A percentile compares a stretch with the other conserved stretches of the same genome.
Conservation (phyloP, 139 green algal species). For the Astrephomene gubernaculifera region DNA sequence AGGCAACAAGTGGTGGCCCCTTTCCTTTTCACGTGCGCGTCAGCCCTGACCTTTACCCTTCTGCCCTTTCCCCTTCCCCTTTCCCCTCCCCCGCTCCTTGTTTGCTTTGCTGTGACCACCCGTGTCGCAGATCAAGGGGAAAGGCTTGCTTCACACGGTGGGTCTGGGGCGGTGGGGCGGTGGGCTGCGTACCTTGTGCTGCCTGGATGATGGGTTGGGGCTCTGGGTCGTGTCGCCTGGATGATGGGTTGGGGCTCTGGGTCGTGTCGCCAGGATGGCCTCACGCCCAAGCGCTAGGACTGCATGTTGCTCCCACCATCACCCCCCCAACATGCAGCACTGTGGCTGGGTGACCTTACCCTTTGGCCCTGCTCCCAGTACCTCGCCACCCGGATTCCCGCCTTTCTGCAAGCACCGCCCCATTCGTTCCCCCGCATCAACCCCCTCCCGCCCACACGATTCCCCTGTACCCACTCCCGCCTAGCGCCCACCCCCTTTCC, state of each 20-base stretch:
- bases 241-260: not conserved
- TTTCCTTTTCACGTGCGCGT: not conserved
- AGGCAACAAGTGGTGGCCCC: not conserved
- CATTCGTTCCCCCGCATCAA: too few species aligned
- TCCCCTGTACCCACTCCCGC: too few species aligned
- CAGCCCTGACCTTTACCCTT: not conserved
- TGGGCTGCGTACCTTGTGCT: too few species aligned
- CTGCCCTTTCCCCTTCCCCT: not conserved
- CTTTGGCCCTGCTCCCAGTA: too few species aligned
- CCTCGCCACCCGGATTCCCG: too few species aligned
- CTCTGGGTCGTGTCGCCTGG: not conserved
- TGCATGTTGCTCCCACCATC: not conserved
- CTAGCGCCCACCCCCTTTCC: not conserved
- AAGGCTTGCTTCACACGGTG: conserved; percentile 28
- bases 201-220: not conserved
- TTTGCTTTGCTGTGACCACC: not conserved
- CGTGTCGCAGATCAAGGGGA: conserved; percentile 20
- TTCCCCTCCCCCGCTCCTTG: not conserved
- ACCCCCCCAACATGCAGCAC: not conserved
- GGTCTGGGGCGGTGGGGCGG: not conserved
- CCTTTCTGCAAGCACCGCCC: too few species aligned
- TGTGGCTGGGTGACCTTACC: too few species aligned
- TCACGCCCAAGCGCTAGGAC: not conserved
- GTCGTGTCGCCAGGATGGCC: not conserved
- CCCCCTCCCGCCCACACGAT: too few species aligned